These are phyloP conservation scores for Chaetomium tenue DNA, from an alignment of 495 filamentous ascomycete genomes.

Conservation along the genomic window DNA sequence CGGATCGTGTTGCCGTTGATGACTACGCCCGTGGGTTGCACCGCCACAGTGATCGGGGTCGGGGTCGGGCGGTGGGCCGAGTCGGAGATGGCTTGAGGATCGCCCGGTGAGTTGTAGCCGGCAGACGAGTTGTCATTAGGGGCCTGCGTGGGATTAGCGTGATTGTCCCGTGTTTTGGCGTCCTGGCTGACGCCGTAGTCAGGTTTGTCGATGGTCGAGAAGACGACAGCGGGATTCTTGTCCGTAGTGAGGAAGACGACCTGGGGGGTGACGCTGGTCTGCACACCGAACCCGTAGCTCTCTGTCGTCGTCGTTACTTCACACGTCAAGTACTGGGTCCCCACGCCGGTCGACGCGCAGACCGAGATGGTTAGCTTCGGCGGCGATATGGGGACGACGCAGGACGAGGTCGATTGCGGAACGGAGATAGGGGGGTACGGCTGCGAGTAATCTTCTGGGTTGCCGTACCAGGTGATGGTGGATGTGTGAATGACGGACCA, in stretches of 20 bases:
- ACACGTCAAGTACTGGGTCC: conserved; percentile 31
- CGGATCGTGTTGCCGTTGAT: conserved; percentile 45
- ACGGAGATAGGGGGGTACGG: conserved; percentile 42
- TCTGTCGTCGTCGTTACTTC: conserved; percentile 25
- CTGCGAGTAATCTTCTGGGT: conserved; percentile 45
- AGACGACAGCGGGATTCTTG: conserved; percentile 51
- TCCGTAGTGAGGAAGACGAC: conserved; percentile 47
- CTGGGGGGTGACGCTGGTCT: conserved; percentile 18
- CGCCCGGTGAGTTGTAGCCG: conserved; percentile 27
- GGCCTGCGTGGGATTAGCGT: conserved; percentile 20
- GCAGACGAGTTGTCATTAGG: conserved; percentile 25
- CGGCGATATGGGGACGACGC: conserved; percentile 33
- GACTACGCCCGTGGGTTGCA: conserved; percentile 44
- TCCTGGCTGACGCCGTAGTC: conserved; percentile 43
- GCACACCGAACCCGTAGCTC: conserved; percentile 23
- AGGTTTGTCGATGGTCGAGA: conserved; percentile 39
- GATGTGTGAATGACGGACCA: conserved; percentile 47
- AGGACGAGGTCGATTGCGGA: conserved; percentile 35
- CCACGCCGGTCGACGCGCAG: conserved; percentile 37
- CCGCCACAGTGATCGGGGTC: conserved; percentile 39
- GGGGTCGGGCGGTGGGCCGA: conserved; percentile 18
- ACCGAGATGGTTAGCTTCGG: conserved; percentile 40
- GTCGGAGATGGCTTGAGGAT: conserved; percentile 14
- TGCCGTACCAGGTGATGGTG: conserved; percentile 46
- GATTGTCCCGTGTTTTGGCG: conserved; percentile 26